phyloP scores from a whole-genome alignment of 768 basidiomycete genomes.

The Panus rudis region DNA sequence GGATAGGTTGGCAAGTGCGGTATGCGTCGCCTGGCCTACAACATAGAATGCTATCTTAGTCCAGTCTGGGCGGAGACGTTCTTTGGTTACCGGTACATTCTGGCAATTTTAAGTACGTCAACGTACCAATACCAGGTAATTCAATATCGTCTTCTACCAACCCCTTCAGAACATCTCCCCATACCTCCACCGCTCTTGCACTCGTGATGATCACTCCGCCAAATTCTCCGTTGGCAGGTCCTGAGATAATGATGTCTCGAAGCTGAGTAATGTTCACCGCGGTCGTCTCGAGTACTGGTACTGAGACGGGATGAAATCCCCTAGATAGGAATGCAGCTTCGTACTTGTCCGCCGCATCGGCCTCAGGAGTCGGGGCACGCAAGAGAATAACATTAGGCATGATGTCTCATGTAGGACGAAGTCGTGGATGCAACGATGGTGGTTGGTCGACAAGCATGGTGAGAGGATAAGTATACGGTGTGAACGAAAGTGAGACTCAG shows the following conservation, averaged over 20 bases:
- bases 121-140: neutral
- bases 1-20: conserved; percentile 34
- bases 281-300: conserved; percentile 67
- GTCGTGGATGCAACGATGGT: neutral
- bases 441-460: conserved; percentile 2
- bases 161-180: conserved; percentile 39
- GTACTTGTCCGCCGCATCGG: conserved; percentile 45
- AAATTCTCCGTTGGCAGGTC: conserved; percentile 22
- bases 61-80: conserved; percentile 46
- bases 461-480: neutral
- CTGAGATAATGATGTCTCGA: conserved; percentile 31
- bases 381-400: conserved; percentile 35
- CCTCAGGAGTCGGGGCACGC: conserved; percentile 27
- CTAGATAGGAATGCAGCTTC: conserved; percentile 38
- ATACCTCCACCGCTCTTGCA: conserved; percentile 69
- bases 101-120: neutral
- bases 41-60: conserved; percentile 63
- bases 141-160: conserved; percentile 1
- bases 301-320: conserved; percentile 49
- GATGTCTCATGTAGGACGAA: neutral
- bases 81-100: neutral
- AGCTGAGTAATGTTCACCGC: conserved; percentile 44
- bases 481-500: neutral
- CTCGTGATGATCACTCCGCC: conserved; percentile 75
- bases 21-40: conserved; percentile 62